These are phyloP conservation scores for Phytophthora citricola DNA, from an alignment of 352 stramenopile species.

Conservation along the genomic window DNA sequence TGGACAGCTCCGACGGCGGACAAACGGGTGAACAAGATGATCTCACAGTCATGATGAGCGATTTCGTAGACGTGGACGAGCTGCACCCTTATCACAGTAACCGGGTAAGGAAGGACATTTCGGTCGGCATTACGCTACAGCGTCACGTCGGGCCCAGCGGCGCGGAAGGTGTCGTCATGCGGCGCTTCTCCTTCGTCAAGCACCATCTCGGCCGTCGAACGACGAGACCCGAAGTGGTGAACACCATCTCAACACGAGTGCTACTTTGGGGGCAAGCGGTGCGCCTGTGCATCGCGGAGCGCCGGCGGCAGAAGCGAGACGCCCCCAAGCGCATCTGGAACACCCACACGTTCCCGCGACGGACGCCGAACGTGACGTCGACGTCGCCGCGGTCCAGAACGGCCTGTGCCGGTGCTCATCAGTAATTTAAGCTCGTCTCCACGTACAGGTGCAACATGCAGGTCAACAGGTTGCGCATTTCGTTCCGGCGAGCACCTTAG, in stretches of 20 bases:
- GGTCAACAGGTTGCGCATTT: conserved; percentile 11
- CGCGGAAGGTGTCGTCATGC: conserved; percentile 57
- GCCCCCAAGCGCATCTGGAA: conserved; percentile 44
- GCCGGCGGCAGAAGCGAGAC: conserved; percentile 40
- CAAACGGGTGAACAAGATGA: conserved; percentile 32
- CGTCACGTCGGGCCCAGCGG: conserved; percentile 47
- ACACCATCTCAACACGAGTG: conserved; percentile 69
- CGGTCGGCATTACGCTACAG: conserved; percentile 57
- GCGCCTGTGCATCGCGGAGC: conserved; percentile 56
- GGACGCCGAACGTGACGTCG: conserved; percentile 20
- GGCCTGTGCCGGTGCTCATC: conserved; percentile 17
- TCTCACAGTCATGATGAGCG: conserved; percentile 53
- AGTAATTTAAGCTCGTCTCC: conserved; percentile 30
- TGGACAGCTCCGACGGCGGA: conserved; percentile 15
- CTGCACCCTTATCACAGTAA: conserved; percentile 59
- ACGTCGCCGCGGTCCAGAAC: conserved; percentile 8
- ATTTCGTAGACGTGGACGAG: conserved; percentile 70
- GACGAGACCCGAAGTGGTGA: conserved; percentile 55
- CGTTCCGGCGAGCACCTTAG: conserved; percentile 21
- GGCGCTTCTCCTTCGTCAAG: conserved; percentile 75
- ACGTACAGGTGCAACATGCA: conserved; percentile 20
- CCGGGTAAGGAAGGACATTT: conserved; percentile 67
- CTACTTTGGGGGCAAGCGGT: conserved; percentile 73
- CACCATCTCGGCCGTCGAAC: conserved; percentile 57
- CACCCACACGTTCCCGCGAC: conserved; percentile 46